Percentiles rank a stretch among this genome's conserved stretches.
Evolutionary conservation across 768 basidiomycete genomes (phyloP).

Genomic region (Tulasnella sp.): DNA sequence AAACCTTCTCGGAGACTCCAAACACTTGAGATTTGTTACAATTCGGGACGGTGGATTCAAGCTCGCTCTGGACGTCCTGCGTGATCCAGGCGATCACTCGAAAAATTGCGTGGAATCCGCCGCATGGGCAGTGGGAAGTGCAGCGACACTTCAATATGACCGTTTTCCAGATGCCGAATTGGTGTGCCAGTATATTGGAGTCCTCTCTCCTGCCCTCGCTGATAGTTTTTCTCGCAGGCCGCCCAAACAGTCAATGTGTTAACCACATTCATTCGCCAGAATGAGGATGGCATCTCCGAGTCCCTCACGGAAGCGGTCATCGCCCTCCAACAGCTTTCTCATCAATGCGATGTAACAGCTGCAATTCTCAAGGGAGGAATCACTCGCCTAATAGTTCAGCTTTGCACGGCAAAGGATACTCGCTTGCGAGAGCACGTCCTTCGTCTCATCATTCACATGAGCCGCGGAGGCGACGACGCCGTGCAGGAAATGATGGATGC

Average conservation of each 20-base stretch:
- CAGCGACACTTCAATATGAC: neutral
- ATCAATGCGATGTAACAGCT: neutral
- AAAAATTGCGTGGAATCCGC: neutral
- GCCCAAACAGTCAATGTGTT: neutral
- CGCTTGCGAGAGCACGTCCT: neutral
- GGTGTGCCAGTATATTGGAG: neutral
- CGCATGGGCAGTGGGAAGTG: neutral
- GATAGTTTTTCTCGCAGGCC: neutral
- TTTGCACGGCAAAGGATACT: neutral
- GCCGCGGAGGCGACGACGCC: neutral
- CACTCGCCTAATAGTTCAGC: neutral
- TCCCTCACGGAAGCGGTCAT: neutral
- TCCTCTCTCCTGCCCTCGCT: neutral
- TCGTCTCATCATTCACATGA: neutral
- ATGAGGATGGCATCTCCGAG: neutral
- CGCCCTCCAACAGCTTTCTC: neutral
- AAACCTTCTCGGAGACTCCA: neutral
- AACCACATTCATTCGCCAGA: neutral
- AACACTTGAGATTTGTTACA: neutral
- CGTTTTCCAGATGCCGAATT: neutral
- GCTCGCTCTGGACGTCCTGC: neutral
- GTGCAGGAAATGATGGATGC: neutral
- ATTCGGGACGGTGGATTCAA: neutral
- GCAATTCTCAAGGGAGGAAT: neutral
- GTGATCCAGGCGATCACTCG: neutral